These are phyloP conservation scores for Omphalea diandra DNA, from an alignment of 441 rosid genomes.

Conservation along the genomic window DNA sequence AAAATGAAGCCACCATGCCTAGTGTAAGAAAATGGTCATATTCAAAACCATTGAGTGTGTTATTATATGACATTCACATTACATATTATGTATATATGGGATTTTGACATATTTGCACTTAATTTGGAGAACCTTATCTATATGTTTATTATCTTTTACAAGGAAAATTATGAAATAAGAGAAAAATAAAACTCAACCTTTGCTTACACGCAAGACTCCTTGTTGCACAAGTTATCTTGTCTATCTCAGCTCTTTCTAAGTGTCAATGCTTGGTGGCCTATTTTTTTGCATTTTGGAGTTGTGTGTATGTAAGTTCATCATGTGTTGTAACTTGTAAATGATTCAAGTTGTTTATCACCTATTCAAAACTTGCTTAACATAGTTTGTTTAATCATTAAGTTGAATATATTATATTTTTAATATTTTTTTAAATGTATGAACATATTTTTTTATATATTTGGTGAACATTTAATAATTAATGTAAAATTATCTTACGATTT, in stretches of 20 bases:
- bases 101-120: not conserved
- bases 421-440: no score
- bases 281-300: no score
- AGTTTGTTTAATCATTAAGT: no score
- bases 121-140: not conserved
- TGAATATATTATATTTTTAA: no score
- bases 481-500: no score
- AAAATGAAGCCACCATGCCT: not conserved
- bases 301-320: no score
- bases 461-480: no score
- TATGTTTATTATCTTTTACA: not conserved
- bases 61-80: not conserved
- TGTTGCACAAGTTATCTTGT: not conserved
- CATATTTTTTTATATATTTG: no score
- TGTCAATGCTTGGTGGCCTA: not conserved
- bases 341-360: no score
- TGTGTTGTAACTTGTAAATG: not conserved
- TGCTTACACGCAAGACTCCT: conserved; percentile 3
- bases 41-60: no score
- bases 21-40: not conserved
- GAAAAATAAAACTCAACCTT: conserved; percentile 2
- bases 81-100: not conserved
- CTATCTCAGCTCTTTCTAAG: not conserved
- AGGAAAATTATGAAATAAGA: not conserved
- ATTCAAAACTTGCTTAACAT: no score